Conservation (phyloP, 1,284 basidiomycete genomes). For the Inonotus obliquus region DNA sequence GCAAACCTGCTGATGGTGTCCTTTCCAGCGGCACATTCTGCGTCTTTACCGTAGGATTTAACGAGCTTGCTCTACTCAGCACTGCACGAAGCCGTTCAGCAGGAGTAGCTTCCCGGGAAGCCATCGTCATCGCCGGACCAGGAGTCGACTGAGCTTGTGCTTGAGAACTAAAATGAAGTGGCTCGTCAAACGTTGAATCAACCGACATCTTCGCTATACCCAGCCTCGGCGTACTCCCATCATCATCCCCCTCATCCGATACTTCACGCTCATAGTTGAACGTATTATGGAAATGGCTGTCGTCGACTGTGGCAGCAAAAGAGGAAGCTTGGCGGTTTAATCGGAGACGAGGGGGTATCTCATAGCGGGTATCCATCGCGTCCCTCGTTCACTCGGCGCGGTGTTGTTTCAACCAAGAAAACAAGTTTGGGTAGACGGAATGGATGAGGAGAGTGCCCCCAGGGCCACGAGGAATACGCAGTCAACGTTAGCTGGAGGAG, state of each 20-base stretch:
- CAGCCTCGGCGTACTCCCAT: conserved; percentile 35
- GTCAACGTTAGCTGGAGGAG: neutral
- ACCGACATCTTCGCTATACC: conserved; percentile 23
- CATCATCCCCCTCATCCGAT: conserved; percentile 26
- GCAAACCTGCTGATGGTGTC: conserved; percentile 38
- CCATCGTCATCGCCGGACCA: conserved; percentile 9
- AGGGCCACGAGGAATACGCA: neutral
- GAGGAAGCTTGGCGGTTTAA: conserved; percentile 26
- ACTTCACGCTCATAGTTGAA: conserved; percentile 20
- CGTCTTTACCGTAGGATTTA: conserved; percentile 4
- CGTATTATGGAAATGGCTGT: neutral
- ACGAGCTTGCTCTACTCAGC: conserved; percentile 35
- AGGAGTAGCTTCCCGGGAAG: conserved; percentile 35
- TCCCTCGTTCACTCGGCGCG: neutral
- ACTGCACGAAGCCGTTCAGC: conserved; percentile 54
- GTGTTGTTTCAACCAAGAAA: neutral
- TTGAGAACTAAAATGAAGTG: conserved; percentile 23
- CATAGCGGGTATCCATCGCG: conserved; percentile 8
- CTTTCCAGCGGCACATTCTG: neutral
- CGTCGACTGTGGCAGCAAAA: conserved; percentile 23
- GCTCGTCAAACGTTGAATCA: conserved; percentile 40
- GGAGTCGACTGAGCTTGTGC: conserved; percentile 23
- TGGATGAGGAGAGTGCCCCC: neutral
- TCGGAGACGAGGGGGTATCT: conserved; percentile 24
- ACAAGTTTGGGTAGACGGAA: neutral